These are phyloP conservation scores for Silene coronaria DNA, from an alignment of 179 eudicot species.

Conservation along the genomic window DNA sequence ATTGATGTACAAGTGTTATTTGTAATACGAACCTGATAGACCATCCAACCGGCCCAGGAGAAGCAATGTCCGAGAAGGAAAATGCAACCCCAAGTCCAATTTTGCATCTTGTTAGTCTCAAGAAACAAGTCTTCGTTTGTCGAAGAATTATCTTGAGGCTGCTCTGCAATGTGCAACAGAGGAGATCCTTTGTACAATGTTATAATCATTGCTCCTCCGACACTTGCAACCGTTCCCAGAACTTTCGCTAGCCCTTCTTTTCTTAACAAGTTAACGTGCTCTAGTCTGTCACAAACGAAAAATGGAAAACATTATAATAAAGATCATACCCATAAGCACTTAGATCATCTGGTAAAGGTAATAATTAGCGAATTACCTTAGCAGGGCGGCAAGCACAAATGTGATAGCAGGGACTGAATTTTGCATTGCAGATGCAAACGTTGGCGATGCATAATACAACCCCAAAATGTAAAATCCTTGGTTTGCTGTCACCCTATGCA, in stretches of 20 bases:
- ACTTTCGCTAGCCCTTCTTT: slow-evolving; percentile 73
- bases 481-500: slow-evolving; percentile 62
- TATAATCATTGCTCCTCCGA: slow-evolving; percentile 72
- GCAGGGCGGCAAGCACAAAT: slow-evolving; percentile 51
- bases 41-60: slow-evolving; percentile 90
- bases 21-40: slow-evolving; percentile 43
- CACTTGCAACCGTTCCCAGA: slow-evolving; percentile 70
- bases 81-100: slow-evolving; percentile 66
- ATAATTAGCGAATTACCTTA: slow-evolving; percentile 35
- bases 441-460: slow-evolving; percentile 66
- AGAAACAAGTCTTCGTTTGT: slow-evolving; percentile 6
- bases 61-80: slow-evolving; percentile 66
- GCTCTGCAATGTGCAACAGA: slow-evolving; percentile 27
- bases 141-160: slow-evolving; percentile 5
- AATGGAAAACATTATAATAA: not conserved
- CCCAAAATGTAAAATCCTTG: slow-evolving; percentile 74
- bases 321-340: no score
- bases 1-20: not conserved
- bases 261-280: slow-evolving; percentile 42
- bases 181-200: slow-evolving; percentile 72
- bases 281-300: slow-evolving; percentile 34
- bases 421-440: slow-evolving; percentile 76
- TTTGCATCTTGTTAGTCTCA: slow-evolving; percentile 28
- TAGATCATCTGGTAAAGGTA: no score
- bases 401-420: slow-evolving; percentile 78